Base-by-base conservation (phyloP, 441 rosid species). In the Corymbia citriodora region DNA sequence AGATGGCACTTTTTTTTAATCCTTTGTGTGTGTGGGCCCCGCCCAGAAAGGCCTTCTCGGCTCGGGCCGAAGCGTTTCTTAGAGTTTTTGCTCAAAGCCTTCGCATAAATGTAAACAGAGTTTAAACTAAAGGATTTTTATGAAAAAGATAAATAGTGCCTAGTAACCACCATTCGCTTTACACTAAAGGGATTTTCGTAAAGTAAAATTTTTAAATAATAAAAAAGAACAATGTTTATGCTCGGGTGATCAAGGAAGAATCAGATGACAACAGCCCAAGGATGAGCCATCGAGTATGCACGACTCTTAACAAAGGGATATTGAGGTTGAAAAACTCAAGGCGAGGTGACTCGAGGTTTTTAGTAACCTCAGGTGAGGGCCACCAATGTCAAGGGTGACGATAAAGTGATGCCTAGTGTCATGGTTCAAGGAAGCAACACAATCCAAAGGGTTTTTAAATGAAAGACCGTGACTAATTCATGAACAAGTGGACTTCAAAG, bases 221-320 rank as follows among this genome's bases (percentile, higher is more conserved):
- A 65, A 65, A 59, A 59, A 65, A 31, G 16, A n/a, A n/a, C 6
- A 65, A 65, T 15, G 74, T 19, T n/a, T 16, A n/a, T 1, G 74
- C 36, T 65, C 40, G 9, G 1, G 2, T 10, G 10, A 1, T 4
- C 21, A 15, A 7, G 74, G 74, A 15, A 6, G 19, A 15, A n/a
- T n/a, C 10, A n/a, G 5, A 4, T 1, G 12, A 68, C 40, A 8
- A 11, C 6, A 1, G 9, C 18, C n/a, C 14, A n/a, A 9, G 19
- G 74, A 17, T 9, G 14, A 7, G 33, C 9, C 31, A 25, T 31
- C 13, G 0, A 29, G 33, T 10, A n/a, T 7, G 72, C 14, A 14
- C 4, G 36, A 65, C 19, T 19, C 36, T 8, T 0, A 59, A n/a
- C 29, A 15, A 61, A n/a, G 31, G 5, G 19, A 31, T n/a, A 15